phyloP scores from a whole-genome alignment of 2,329 filamentous ascomycete species.

The Juglanconis sp. region DNA sequence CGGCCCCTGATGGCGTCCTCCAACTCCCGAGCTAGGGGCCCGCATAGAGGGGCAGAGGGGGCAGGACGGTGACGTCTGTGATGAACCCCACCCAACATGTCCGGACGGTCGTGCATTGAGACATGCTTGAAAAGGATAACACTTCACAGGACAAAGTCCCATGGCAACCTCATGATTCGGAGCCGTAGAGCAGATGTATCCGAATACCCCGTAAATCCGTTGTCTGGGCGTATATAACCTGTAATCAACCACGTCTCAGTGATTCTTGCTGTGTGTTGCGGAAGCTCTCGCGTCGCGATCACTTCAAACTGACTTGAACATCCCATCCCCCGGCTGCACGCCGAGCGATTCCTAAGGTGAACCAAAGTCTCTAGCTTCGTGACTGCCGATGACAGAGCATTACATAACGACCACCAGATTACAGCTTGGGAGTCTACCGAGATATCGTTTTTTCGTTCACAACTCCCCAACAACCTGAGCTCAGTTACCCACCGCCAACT shows the following conservation, averaged over 20 bases:
- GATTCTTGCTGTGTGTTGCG: background rate
- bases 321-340: no score
- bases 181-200: background rate
- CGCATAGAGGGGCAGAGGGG: constrained; percentile 7
- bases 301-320: no score
- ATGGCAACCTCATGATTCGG: background rate
- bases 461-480: background rate
- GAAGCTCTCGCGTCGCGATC: background rate
- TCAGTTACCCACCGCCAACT: no score
- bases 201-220: background rate
- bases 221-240: background rate
- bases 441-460: background rate
- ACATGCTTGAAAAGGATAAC: background rate
- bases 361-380: background rate
- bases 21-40: constrained; percentile 11
- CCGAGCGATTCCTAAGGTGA: no score
- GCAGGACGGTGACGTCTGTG: constrained; percentile 1
- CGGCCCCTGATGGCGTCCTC: background rate
- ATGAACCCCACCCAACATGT: background rate
- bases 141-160: background rate
- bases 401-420: background rate
- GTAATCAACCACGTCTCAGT: background rate
- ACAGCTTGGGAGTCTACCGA: background rate
- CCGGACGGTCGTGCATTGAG: background rate
- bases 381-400: constrained; percentile 1